Conservation (phyloP, 352 stramenopile species). For the Peronospora belbahrii region DNA sequence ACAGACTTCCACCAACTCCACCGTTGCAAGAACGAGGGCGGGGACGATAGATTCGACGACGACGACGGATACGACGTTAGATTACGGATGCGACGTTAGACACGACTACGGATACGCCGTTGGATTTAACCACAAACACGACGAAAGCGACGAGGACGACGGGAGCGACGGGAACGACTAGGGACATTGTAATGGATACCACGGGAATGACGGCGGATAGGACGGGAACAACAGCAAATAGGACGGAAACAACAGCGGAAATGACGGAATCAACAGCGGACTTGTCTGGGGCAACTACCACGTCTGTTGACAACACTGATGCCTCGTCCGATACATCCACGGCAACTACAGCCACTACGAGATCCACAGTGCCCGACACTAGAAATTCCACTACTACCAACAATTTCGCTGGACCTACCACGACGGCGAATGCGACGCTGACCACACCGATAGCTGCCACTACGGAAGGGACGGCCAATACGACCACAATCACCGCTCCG, state of each 20-base stretch:
- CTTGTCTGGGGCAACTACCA: too few relatives aligned
- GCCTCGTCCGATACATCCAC: constrained; percentile 13
- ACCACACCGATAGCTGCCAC: constrained; percentile 2
- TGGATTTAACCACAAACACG: constrained; percentile 13
- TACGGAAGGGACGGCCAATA: too few relatives aligned
- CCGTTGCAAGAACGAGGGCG: constrained; percentile 16
- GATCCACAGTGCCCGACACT: neutral
- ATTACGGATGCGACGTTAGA: too few relatives aligned
- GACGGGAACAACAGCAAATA: too few relatives aligned
- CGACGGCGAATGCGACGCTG: constrained; percentile 11
- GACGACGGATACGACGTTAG: neutral
- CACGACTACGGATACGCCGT: constrained; percentile 10
- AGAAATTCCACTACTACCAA: constrained; percentile 11
- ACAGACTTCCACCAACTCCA: constrained; percentile 21
- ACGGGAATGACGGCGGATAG: too few relatives aligned
- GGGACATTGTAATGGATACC: too few relatives aligned
- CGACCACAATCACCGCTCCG: too few relatives aligned
- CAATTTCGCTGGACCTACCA: neutral
- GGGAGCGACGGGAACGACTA: too few relatives aligned
- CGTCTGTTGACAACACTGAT: constrained; percentile 9
- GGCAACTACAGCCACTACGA: neutral
- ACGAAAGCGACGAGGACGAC: constrained; percentile 17
- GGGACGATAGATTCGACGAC: neutral
- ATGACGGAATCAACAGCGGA: too few relatives aligned
- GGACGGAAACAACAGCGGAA: too few relatives aligned